Evolutionary conservation across 768 basidiomycete genomes (phyloP).

Genomic region (Suillus brevipes): DNA sequence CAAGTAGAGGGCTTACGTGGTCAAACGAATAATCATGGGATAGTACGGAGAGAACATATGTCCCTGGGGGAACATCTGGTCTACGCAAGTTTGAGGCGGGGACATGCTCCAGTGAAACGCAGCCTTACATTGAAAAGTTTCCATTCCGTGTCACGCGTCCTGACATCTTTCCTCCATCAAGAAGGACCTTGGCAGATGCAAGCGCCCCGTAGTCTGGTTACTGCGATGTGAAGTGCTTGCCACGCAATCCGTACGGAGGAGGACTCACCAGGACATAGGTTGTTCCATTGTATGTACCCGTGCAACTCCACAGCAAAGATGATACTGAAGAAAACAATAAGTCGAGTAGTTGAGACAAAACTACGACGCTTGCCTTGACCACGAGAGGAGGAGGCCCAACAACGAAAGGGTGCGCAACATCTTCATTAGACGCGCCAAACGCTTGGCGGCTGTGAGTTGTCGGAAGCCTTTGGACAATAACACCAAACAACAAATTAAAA

Average conservation of each 20-base stretch:
- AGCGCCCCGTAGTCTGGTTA: conserved; percentile 40
- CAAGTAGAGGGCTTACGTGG: conserved; percentile 44
- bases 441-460: background rate
- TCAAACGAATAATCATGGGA: conserved; percentile 73
- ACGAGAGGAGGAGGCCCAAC: conserved; percentile 14
- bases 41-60: conserved; percentile 66
- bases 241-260: background rate
- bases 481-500: conserved; percentile 23
- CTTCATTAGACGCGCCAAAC: conserved; percentile 21
- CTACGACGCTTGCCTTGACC: conserved; percentile 18
- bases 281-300: conserved; percentile 71
- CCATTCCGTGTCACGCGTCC: conserved; percentile 60
- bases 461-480: conserved; percentile 20
- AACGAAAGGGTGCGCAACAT: conserved; percentile 3
- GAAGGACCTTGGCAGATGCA: conserved; percentile 55
- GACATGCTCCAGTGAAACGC: background rate
- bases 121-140: conserved; percentile 63
- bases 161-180: conserved; percentile 58
- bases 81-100: conserved; percentile 38
- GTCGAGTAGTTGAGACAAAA: background rate
- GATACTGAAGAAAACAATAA: conserved; percentile 14
- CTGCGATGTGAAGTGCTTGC: conserved; percentile 12
- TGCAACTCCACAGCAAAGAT: conserved; percentile 52
- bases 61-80: conserved; percentile 65
- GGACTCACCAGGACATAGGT: conserved; percentile 38